Evolutionary conservation across 2,329 filamentous ascomycete genomes (phyloP).

Genomic region (Penicillium sp.): DNA sequence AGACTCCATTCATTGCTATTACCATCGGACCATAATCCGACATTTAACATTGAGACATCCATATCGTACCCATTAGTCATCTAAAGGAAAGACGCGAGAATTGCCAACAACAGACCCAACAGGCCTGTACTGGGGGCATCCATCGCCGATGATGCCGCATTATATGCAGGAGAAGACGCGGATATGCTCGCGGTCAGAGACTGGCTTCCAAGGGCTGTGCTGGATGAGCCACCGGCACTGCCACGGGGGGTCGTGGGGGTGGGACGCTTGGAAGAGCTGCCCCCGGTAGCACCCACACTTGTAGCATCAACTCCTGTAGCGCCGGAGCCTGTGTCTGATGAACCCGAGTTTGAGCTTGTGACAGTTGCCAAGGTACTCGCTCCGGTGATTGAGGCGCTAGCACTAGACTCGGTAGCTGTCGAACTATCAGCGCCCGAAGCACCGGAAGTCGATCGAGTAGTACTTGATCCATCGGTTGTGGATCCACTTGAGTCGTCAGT

Average conservation of each 20-base stretch:
- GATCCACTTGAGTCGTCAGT: not conserved
- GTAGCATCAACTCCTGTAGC: not conserved
- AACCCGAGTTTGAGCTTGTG: not conserved
- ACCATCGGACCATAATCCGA: not conserved
- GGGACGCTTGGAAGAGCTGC: not conserved
- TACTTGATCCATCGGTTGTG: not conserved
- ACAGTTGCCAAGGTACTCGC: not conserved
- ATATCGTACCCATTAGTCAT: not conserved
- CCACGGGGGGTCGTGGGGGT: not conserved
- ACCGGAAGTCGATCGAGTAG: not conserved
- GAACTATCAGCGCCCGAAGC: not conserved
- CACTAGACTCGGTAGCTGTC: not conserved
- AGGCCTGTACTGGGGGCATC: not conserved
- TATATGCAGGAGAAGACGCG: not conserved
- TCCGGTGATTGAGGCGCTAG: not conserved
- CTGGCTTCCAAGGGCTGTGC: not conserved
- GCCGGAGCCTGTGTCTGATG: not conserved
- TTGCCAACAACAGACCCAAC: constrained; percentile 6
- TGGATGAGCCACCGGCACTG: not conserved
- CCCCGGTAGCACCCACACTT: not conserved
- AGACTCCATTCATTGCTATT: not conserved
- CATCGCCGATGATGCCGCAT: not conserved
- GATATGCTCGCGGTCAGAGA: not conserved
- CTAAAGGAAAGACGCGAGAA: constrained; percentile 7
- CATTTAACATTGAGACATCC: not conserved